Conservation (phyloP, 768 basidiomycete genomes). For the Rhizopogon vulgaris region DNA sequence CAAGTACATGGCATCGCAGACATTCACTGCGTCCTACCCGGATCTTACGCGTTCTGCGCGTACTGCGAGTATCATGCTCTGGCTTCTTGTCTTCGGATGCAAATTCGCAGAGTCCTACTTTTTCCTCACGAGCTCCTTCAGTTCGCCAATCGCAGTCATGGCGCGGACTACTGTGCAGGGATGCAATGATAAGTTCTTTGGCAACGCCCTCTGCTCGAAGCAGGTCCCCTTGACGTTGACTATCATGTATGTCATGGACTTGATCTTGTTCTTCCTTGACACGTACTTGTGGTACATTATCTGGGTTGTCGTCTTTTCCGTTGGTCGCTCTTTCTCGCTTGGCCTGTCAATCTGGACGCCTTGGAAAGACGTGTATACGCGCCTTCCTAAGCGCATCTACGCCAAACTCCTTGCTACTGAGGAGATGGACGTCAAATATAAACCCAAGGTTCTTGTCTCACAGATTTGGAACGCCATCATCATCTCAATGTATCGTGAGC, state of each 20-base stretch:
- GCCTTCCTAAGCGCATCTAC: slow-evolving; percentile 96
- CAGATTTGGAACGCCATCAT: slow-evolving; percentile 99
- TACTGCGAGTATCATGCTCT: slow-evolving; percentile 77
- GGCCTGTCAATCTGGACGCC: slow-evolving; percentile 99
- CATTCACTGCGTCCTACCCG: slow-evolving; percentile 97
- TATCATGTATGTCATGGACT: slow-evolving; percentile 99
- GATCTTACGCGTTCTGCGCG: slow-evolving; percentile 66
- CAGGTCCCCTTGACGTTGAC: slow-evolving; percentile 92
- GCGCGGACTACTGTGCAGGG: slow-evolving; percentile 89
- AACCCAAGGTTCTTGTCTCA: slow-evolving; percentile 97
- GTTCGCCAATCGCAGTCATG: slow-evolving; percentile 94
- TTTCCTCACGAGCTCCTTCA: slow-evolving; percentile 96
- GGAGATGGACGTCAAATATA: slow-evolving; percentile 99
- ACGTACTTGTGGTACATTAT: slow-evolving; percentile 99
- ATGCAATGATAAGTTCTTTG: slow-evolving; percentile 83
- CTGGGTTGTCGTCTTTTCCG: slow-evolving; percentile 94
- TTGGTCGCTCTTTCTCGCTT: slow-evolving; percentile 83
- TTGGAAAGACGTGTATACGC: slow-evolving; percentile 95
- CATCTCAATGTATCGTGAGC: slow-evolving; percentile 99
- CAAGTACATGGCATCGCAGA: slow-evolving; percentile 98
- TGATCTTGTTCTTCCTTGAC: slow-evolving; percentile 97
- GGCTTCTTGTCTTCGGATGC: slow-evolving; percentile 93
- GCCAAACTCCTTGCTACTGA: slow-evolving; percentile 92
- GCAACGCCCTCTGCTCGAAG: slow-evolving; percentile 75
- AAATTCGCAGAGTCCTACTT: slow-evolving; percentile 97